Base-by-base conservation (phyloP, 345 rosid genomes). In the Citrus inodora region DNA sequence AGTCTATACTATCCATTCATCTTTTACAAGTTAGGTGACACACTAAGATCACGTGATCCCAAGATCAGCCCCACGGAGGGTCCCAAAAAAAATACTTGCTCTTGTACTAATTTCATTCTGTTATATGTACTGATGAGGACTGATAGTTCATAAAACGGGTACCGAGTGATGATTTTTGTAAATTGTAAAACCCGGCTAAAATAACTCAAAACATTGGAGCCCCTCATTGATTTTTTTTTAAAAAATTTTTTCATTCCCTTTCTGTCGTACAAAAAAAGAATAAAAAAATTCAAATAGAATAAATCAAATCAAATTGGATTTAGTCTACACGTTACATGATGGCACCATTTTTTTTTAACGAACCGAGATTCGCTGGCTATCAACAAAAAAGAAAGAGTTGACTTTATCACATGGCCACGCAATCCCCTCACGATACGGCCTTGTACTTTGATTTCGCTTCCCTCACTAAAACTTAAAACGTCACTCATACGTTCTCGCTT, bases 401-500 rank as follows among this genome's bases (percentile, higher is more conserved):
- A 68, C 82, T 75, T 80, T 48, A 2, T 61, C 74, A 68, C 24
- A 10, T 67, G 67, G 79, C 79, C 75, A 61, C 76, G 82, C 72
- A 60, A 71, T 22, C 16, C 78, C 82, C 87, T 69, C 38, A 37
- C 30, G 16, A 59, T 60, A 77, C 82, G 83, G 84, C 74, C 48
- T 17, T n/a, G 86, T 79, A 80, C 84, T 53, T 53, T 56, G 9
- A 8, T 22, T 59, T 83, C 67, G 40, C 51, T 13, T 3, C 51
- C 51, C 17, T 46, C 51, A 46, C 17, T 46, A 46, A 46, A 46
- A 46, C 51, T 46, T 46, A 30, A 13, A 62, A 4, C 69, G 73
- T 71, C 69, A 74, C 13, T 7, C 53, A 27, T 59, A 25, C 69
- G 63, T 60, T 5, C 30, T 51, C 4, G 58, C 58, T 53, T 17